Evolutionary conservation across 2,329 filamentous ascomycete species (phyloP), one percentile per base, ranked within the genome.

Genomic region (Fusarium sp.): DNA sequence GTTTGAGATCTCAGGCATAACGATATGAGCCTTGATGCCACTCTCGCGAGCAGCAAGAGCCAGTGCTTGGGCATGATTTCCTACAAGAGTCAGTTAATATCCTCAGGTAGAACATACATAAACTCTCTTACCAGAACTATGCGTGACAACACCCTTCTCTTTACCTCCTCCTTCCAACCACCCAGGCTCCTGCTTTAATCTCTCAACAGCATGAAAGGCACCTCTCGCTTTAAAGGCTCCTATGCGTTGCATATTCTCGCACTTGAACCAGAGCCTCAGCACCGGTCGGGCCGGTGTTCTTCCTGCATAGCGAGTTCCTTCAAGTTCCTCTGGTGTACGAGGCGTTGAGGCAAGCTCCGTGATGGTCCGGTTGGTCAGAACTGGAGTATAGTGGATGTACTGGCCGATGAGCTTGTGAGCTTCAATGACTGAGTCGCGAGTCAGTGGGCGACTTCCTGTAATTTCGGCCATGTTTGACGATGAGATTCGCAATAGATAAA

Each of bases 41-140:
- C 91, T 88, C 40, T 90, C 90, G 20, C 85, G 85, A 4, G 95
- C 94, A 0, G 95, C 95, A 53, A 98, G 90, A 3, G 95, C 89
- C 60, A 98, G 89, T 3, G 96, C 95, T 84, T 97, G 94, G 0
- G 95, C 95, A 78, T 98, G 96, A 81, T 98, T 98, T 64, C 95
- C 94, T 95, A 69, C 11, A 40, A 40, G 5, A 14, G 42, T 53
- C 7, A 65, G 56, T 60, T 41, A 54, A 16, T 42, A 16, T 14
- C 4, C 12, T 60, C 18, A 18, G 12, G n/a, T 11, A 25, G 30
- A 27, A 34, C 18, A 25, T 30, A 30, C 7, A 29, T 30, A 7
- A 24, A 6, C 16, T 58, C n/a, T 52, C 75, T 71, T 81, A 95
- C 94, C 94, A 77, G 91, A 94, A 78, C 92, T 96, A 82, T 98